phyloP scores from a whole-genome alignment of 2,329 filamentous ascomycete species.

The Cryphonectria parasitica region DNA sequence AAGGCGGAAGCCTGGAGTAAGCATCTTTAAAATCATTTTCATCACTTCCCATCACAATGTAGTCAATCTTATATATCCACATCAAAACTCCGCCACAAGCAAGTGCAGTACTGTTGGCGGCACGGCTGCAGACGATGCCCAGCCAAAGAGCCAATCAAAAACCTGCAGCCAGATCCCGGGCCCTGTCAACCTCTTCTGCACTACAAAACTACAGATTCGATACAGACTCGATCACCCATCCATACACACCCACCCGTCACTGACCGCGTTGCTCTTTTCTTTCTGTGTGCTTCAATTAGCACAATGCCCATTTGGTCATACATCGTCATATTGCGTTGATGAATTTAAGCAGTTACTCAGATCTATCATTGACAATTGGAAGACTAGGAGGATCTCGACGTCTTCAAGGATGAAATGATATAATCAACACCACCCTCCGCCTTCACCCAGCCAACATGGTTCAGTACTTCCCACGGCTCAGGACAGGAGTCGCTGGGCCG shows the following conservation, averaged over 20 bases:
- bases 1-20: too few relatives aligned
- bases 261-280: too few relatives aligned
- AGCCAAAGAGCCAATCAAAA: background rate
- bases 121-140: background rate
- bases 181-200: too few relatives aligned
- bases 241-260: too few relatives aligned
- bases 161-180: background rate
- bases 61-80: too few relatives aligned
- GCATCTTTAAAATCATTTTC: too few relatives aligned
- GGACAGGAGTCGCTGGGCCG: background rate
- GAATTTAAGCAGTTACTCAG: too few relatives aligned
- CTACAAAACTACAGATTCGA: too few relatives aligned
- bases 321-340: background rate
- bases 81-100: background rate
- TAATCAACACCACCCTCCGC: background rate
- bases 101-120: background rate
- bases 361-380: too few relatives aligned
- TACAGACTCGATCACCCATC: too few relatives aligned
- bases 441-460: slow-evolving; percentile 16
- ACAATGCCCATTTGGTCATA: background rate
- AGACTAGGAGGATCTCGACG: background rate
- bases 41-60: background rate
- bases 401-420: background rate
- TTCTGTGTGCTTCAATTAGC: background rate
- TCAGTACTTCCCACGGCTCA: slow-evolving; percentile 12